phyloP scores from a whole-genome alignment of 2,329 filamentous ascomycete genomes.

The Trichoderma citrinoviride region DNA sequence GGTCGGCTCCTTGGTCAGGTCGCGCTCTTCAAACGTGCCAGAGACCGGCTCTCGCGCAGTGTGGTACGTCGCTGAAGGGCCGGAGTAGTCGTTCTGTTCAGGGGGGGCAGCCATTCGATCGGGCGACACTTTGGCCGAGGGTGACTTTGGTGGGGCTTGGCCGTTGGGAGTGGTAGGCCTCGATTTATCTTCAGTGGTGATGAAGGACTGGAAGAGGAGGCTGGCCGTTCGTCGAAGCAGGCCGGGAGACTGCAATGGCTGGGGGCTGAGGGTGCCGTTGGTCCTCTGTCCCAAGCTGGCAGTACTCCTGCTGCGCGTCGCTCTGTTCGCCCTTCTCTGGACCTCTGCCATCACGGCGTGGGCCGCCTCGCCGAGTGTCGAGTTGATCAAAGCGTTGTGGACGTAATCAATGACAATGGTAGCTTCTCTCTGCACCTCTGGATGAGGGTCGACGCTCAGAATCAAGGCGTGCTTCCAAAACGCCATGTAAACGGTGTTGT shows the following conservation, averaged over 20 bases:
- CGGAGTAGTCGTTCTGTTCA: slow-evolving; percentile 69
- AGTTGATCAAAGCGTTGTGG: slow-evolving; percentile 73
- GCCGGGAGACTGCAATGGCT: slow-evolving; percentile 55
- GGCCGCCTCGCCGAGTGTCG: slow-evolving; percentile 68
- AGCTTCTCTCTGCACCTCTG: slow-evolving; percentile 85
- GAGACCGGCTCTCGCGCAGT: slow-evolving; percentile 76
- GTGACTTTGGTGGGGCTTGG: slow-evolving; percentile 32
- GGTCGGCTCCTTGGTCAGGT: slow-evolving; percentile 55
- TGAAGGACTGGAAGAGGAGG: slow-evolving; percentile 59
- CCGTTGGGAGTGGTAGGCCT: slow-evolving; percentile 35
- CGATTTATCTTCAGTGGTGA: slow-evolving; percentile 47
- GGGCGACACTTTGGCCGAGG: slow-evolving; percentile 39
- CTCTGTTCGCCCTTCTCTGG: slow-evolving; percentile 48
- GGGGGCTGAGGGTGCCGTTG: slow-evolving; percentile 38
- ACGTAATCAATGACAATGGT: slow-evolving; percentile 83
- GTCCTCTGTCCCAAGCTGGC: slow-evolving; percentile 44
- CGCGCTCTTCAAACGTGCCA: slow-evolving; percentile 65
- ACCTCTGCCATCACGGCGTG: slow-evolving; percentile 75
- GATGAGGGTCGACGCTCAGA: slow-evolving; percentile 89
- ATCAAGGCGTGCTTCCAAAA: slow-evolving; percentile 93
- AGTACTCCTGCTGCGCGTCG: slow-evolving; percentile 44
- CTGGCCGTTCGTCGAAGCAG: slow-evolving; percentile 63
- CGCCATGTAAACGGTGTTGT: slow-evolving; percentile 87
- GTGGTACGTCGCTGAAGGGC: slow-evolving; percentile 68
- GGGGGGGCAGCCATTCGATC: slow-evolving; percentile 56